Evolutionary conservation across 345 rosid genomes (phyloP), one percentile per base, ranked within the genome.

Genomic region (Kernera saxatilis): DNA sequence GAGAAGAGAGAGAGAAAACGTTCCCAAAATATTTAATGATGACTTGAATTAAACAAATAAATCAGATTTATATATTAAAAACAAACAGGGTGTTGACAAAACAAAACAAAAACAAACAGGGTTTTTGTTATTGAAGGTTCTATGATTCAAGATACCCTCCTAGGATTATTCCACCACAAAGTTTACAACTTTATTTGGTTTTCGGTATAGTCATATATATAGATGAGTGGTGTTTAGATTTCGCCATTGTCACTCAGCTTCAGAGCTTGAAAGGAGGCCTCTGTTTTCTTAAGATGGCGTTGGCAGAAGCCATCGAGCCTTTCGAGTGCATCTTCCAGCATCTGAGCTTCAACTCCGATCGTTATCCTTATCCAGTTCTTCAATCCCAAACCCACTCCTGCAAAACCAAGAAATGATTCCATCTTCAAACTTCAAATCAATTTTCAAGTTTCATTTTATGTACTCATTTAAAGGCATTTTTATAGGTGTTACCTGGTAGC

Each of bases 321-420:
- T 40, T 57, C 73, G 7, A 91, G 71, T 45, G 91, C 93, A 10
- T 73, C 90, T 65, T 84, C 85, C 5, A 91, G 90, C 32, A 70
- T 48, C 12, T 78, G 74, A 19, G 82, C 82, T 48, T 87, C 93
- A 17, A 83, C 53, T 22, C 84, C 88, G 14, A 85, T 84, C 13
- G 87, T 81, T 64, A 88, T 61, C 23, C 86, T 88, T 26, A 87
- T 35, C 92, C 88, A 91, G 37, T 91, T 84, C 85, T 85, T 79
- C 73, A 79, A 19, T 36, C 97, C 94, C 49, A 87, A 77, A 40
- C 79, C 79, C n/a, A 61, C 22, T 54, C 95, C 93, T 88, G 80
- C 15, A 6, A 68, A 18, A 33, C 6, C 41, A 53, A 33, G 12
- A 53, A 23, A 65, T 6, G 13, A 17, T 54, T 9, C 2, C 6